A percentile compares a stretch with the other conserved stretches of the same genome.
Conservation (phyloP, 176 grass and related monocot species). For the Triticum turgidum region DNA sequence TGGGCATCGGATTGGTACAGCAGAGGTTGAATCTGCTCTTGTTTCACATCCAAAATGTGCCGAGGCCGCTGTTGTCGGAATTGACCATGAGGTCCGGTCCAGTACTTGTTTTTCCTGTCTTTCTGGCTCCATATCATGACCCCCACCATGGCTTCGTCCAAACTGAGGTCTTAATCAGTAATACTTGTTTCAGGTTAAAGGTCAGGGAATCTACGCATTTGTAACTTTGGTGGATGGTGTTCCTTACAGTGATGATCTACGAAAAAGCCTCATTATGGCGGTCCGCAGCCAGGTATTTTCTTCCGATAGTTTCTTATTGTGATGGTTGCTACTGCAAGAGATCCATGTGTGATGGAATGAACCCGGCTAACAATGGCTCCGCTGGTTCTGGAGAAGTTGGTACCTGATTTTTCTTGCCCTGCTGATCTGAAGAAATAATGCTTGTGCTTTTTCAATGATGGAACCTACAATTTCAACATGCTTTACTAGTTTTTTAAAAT, state of each 20-base stretch:
- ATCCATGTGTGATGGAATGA: not conserved
- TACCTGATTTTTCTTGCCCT: not conserved
- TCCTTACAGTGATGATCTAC: conserved; percentile 79
- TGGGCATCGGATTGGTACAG: conserved; percentile 94
- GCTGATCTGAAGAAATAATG: not conserved
- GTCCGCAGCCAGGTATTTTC: conserved; percentile 80
- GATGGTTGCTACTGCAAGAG: not conserved
- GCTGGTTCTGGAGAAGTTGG: not conserved
- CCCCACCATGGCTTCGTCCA: conserved; percentile 10
- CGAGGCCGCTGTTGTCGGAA: conserved; percentile 92
- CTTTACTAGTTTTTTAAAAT: not conserved
- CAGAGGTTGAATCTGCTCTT: conserved; percentile 93
- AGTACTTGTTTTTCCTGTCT: not conserved
- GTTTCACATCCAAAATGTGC: conserved; percentile 93
- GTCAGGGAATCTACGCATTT: conserved; percentile 96
- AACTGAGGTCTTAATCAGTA: not conserved
- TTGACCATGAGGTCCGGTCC: conserved; percentile 87
- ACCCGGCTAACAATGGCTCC: not conserved
- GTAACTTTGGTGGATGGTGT: conserved; percentile 88
- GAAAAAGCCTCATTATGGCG: conserved; percentile 74
- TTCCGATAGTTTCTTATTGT: not conserved
- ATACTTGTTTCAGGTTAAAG: conserved; percentile 73
- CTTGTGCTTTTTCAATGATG: not conserved
- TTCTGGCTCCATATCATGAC: not conserved
- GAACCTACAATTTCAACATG: not conserved